phyloP scores from a whole-genome alignment of 768 basidiomycete species.

The Cystofilobasidium ferigula region DNA sequence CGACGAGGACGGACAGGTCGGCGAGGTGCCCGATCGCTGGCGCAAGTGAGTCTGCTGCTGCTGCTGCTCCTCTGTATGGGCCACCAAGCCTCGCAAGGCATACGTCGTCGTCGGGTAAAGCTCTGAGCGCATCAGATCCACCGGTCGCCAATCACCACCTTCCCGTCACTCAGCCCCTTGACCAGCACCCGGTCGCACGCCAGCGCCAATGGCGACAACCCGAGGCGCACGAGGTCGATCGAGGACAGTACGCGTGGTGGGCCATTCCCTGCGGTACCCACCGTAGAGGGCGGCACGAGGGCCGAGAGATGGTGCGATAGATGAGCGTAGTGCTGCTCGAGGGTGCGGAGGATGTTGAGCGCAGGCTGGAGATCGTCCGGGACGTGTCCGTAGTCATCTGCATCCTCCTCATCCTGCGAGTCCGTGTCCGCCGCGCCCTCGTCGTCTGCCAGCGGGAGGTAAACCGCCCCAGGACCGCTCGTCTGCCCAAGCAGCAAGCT shows the following conservation, averaged over 20 bases:
- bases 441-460: background rate
- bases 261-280: too few species aligned
- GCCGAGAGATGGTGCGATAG: background rate
- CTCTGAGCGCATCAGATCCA: background rate
- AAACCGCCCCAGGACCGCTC: background rate
- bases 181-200: background rate
- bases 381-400: background rate
- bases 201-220: background rate
- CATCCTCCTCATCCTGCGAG: background rate
- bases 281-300: background rate
- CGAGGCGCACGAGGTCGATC: background rate
- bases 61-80: too few species aligned
- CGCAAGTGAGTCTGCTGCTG: background rate
- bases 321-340: background rate
- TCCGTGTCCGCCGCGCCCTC: background rate
- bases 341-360: background rate
- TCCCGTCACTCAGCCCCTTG: background rate
- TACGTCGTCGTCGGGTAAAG: too few species aligned
- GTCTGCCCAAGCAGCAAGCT: background rate
- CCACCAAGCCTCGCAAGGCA: background rate
- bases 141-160: background rate
- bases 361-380: background rate
- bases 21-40: slow-evolving; percentile 24
- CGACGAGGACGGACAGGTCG: slow-evolving; percentile 40
- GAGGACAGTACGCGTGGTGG: background rate